Conservation (phyloP, 148 eudicot genomes). For the Rhododendron williamsianum region DNA sequence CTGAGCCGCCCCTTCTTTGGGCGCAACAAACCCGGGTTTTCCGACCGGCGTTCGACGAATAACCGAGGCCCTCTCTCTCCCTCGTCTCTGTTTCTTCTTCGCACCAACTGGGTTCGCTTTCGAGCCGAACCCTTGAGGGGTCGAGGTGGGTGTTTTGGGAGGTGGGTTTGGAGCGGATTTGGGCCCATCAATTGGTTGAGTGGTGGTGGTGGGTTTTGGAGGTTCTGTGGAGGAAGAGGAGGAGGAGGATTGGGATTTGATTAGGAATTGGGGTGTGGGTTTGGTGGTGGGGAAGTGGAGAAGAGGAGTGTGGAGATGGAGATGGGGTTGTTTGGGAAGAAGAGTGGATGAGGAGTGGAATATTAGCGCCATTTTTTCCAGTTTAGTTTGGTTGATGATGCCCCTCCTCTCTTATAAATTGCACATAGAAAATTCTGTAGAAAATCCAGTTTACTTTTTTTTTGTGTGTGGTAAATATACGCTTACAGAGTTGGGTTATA, state of each 20-base stretch:
- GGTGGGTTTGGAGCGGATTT: slow-evolving; percentile 15
- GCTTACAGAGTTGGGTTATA: too few relatives aligned
- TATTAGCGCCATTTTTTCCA: neutral
- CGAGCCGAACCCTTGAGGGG: slow-evolving; percentile 56
- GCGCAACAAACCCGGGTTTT: slow-evolving; percentile 42
- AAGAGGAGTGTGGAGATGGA: neutral
- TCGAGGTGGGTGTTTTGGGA: slow-evolving; percentile 15
- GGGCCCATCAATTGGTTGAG: slow-evolving; percentile 19
- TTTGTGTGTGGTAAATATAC: too few relatives aligned
- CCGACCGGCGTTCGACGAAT: neutral
- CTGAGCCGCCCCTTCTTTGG: neutral
- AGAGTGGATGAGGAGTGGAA: slow-evolving; percentile 26
- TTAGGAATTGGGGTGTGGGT: slow-evolving; percentile 11
- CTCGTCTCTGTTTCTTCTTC: slow-evolving; percentile 40
- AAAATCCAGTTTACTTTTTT: neutral
- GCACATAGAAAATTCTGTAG: neutral
- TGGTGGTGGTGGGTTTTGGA: slow-evolving; percentile 12
- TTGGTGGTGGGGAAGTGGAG: slow-evolving; percentile 18
- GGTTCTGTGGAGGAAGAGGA: slow-evolving; percentile 20
- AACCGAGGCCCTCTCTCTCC: slow-evolving; percentile 39
- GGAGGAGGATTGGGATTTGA: slow-evolving; percentile 19
- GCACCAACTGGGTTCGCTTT: slow-evolving; percentile 9
- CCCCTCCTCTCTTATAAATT: neutral
- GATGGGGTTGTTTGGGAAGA: slow-evolving; percentile 31
- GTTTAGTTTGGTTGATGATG: neutral